Evolutionary conservation across 2,329 filamentous ascomycete species (phyloP).

Genomic region (Aspergillus sp.): DNA sequence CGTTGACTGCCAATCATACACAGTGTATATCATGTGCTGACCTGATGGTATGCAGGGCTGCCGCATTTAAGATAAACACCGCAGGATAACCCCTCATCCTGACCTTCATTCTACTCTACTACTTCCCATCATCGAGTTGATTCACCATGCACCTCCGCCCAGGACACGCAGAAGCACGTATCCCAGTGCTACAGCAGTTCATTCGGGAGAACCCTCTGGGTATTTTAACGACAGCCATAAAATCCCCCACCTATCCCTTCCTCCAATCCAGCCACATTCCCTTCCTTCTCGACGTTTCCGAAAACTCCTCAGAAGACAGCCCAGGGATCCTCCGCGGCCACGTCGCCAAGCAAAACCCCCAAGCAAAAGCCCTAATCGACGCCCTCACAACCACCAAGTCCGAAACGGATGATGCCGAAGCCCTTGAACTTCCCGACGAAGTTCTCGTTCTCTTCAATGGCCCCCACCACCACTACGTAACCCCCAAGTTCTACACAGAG

Average conservation of each 20-base stretch:
- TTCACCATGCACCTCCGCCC: constrained; percentile 49
- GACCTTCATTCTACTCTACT: too few relatives aligned
- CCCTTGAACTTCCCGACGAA: constrained; percentile 39
- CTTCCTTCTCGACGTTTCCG: constrained; percentile 48
- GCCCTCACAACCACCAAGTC: constrained; percentile 21
- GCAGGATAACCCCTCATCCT: background rate
- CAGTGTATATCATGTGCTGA: background rate
- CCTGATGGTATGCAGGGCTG: background rate
- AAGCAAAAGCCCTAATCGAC: constrained; percentile 55
- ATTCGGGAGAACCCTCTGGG: constrained; percentile 57
- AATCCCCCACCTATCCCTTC: constrained; percentile 42
- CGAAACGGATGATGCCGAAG: constrained; percentile 2
- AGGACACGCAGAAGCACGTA: constrained; percentile 47
- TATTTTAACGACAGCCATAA: constrained; percentile 56
- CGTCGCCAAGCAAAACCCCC: constrained; percentile 57
- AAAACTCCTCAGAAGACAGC: constrained; percentile 26
- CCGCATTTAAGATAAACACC: background rate
- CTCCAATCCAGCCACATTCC: constrained; percentile 58
- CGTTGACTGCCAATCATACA: background rate
- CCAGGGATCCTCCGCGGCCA: constrained; percentile 52
- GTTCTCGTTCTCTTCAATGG: constrained; percentile 59
- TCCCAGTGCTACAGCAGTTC: constrained; percentile 47
- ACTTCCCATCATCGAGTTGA: background rate
- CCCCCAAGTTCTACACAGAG: constrained; percentile 60
- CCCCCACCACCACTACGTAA: constrained; percentile 56